Evolutionary conservation across 2,329 filamentous ascomycete species (phyloP), one percentile per base, ranked within the genome.

Genomic region (Apiospora saccharicola): DNA sequence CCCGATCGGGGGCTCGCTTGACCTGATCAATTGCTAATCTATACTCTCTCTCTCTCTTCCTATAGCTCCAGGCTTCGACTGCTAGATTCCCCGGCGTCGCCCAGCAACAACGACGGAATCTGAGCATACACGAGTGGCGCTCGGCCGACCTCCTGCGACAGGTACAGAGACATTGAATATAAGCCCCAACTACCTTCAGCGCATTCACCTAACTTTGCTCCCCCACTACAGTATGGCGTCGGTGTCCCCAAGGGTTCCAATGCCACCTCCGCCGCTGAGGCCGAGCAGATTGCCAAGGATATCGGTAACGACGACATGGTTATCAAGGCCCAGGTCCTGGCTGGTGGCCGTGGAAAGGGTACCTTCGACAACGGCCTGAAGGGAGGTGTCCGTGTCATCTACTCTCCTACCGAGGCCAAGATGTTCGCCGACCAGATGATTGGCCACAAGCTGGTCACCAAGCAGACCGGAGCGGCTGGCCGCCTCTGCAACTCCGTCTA

Each of bases 371-470:
- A 98, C 86, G 96, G 96, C 80, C 92, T 99, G 83, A 99, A 99
- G 90, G 96, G 96, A 81, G 96, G 96, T 88, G 96, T 99, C 79
- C 92, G 96, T 80, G 95, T 99, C 81, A 97, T 99, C 86, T 99
- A 98, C 91, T 98, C 96, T 88, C 94, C 96, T 73, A 95, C 95
- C 80, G 91, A 93, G 89, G 96, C 96, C 82, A 93, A 94, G 89
- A 98, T 98, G 91, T 98, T 99, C 83, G 96, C 96, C 79, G 90
- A 96, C 79, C 95, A 99, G 89, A 99, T 99, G 96, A 98, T 99
- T 85, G 96, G 96, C 82, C 96, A 99, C 88, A 98, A 98, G 87
- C 94, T 99, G 85, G 91, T 99, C 86, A 99, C 96, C 85, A 99
- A 99, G 91, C 96, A 99, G 89, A 99, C 96, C 73, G 96, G 96